Evolutionary conservation across 2,329 filamentous ascomycete species (phyloP), one percentile per base, ranked within the genome.

Genomic region (Fusarium hostae): DNA sequence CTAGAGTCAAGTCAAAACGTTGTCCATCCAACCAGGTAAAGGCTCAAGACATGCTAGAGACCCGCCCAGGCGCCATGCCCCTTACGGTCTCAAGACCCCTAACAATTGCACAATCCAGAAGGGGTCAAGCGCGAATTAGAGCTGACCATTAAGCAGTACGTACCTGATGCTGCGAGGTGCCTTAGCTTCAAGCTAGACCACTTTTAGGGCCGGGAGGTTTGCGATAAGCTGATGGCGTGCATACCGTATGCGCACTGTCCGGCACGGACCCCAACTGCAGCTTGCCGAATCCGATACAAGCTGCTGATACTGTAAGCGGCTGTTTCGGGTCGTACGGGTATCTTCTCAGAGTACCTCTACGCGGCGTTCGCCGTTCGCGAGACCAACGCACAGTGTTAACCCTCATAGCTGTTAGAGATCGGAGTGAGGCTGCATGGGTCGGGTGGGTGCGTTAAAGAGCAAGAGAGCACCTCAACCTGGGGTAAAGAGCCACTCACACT

Each of bases 181-280:
- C 51, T 73, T 71, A 75, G 72, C 56, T 59, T 51, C 6, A 48
- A 40, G 59, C 75, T 77, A 76, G 64, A 39, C 74, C 66, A 54
- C 37, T 70, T 74, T 63, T 66, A 73, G 68, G 61, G 66, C 67
- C 74, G 68, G 75, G 66, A 75, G 63, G 74, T 76, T 71, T 73
- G 67, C 73, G 75, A 77, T 77, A 75, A 76, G 75, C 75, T 77
- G 75, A 77, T 75, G 75, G 62, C 72, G 69, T 74, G 73, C 72
- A 69, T 70, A 76, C 75, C 68, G 75, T 77, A 51, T 48, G 47
- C 22, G 4, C 22, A 56, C 22, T 51, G 56, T 55, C 40, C 43
- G 16, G 59, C 68, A 75, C 74, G 34, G 63, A 24, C 59, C 63
- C 30, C 51, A 61, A 47, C 66, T 68, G 66, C 41, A 40, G 37